Percentiles rank a stretch among this genome's conserved stretches.
These are phyloP conservation scores for Pseudogymnoascus destructans DNA, from an alignment of 2,329 filamentous ascomycete species.

Conservation along the genomic window DNA sequence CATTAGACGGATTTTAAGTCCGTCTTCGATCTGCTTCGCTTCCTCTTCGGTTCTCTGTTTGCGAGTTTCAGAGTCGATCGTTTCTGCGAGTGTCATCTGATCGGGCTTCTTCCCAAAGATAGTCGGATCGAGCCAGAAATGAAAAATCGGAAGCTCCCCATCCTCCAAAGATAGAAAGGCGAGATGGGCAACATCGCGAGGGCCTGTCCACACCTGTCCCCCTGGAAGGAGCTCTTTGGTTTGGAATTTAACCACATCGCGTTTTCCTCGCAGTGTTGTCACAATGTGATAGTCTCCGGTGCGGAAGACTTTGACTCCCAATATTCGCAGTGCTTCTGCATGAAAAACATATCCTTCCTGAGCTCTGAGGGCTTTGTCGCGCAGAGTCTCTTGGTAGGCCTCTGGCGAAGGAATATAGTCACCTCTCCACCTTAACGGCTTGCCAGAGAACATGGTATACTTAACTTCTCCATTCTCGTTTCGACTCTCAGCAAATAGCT, in stretches of 20 bases:
- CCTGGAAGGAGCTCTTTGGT: neutral
- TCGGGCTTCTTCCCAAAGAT: neutral
- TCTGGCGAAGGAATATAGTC: neutral
- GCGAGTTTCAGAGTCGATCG: neutral
- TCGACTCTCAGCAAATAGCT: neutral
- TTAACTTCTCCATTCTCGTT: neutral
- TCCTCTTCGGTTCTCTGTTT: neutral
- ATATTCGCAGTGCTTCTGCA: neutral
- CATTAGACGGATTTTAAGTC: neutral
- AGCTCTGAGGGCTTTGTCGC: neutral
- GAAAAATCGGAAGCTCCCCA: neutral
- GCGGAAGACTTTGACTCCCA: constrained; percentile 1
- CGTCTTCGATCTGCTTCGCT: neutral
- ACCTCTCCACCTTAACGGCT: neutral
- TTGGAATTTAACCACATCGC: constrained; percentile 3
- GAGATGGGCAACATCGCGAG: neutral
- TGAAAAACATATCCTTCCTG: constrained; percentile 3
- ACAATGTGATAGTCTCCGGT: neutral
- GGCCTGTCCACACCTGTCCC: neutral
- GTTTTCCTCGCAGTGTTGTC: neutral
- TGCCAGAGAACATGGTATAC: neutral
- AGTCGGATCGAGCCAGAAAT: neutral
- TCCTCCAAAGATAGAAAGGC: neutral
- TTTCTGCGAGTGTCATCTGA: neutral
- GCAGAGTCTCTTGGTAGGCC: neutral